Evolutionary conservation across 2,329 filamentous ascomycete genomes (phyloP), one percentile per base, ranked within the genome.

Genomic region (Clarireedia sp.): DNA sequence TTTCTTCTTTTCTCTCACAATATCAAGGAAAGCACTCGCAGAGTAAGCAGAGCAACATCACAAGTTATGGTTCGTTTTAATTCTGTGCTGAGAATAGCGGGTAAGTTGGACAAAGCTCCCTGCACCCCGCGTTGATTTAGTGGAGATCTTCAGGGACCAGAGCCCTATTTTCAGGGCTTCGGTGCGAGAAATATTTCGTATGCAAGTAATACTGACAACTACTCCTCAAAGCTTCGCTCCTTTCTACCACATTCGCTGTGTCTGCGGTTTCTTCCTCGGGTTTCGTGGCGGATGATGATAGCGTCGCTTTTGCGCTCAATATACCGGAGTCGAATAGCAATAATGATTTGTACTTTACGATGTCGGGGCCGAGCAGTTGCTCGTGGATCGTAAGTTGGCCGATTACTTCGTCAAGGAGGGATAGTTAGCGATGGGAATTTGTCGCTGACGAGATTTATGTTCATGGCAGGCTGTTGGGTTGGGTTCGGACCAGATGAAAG

Each of bases 281-380:
- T 14, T 79, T 79, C 48, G 64, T 76, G 47, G 72, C 76, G 2
- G 70, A 70, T 53, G 69, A 74, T 56, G 66, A 71, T 50, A 69
- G 71, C 19, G 64, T 78, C 55, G 69, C 70, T n/a, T 82, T 82
- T 63, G 74, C 74, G 50, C 69, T 78, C 55, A 75, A 77, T 53
- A 73, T 78, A 21, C 74, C 78, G 41, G 66, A 74, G n/a, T 69
- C 75, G 55, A 70, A 71, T 23, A 61, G 68, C 24, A 73, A 71
- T 55, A 70, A 72, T 56, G 68, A 81, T 61, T 64, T 82, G 40
- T 82, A 75, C 69, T 79, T 83, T 66, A 75, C 75, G n/a, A 62
- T 83, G 16, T 73, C 75, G 56, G 75, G 77, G 40, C 72, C 75
- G 29, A 69, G 66, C 38, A 64, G 66, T 9, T 68, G 73, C 38